Evolutionary conservation across 2,329 filamentous ascomycete genomes (phyloP).

Genomic region (Fusarium papillatum): DNA sequence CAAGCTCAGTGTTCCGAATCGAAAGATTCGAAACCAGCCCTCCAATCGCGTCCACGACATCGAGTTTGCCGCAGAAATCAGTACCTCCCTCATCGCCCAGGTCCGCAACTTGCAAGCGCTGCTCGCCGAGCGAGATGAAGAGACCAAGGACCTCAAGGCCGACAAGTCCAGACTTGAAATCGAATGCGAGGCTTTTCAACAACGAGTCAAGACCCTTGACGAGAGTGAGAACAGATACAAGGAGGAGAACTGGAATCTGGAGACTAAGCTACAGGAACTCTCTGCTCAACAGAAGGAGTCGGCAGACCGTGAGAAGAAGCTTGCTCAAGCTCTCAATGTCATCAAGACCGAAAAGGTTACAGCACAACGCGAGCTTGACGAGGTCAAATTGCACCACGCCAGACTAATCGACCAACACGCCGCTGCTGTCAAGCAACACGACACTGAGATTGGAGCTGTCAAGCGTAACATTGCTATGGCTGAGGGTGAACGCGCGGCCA

Average conservation of each 20-base stretch:
- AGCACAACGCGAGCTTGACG: slow-evolving; percentile 89
- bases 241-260: slow-evolving; percentile 98
- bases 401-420: slow-evolving; percentile 87
- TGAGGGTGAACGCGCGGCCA: slow-evolving; percentile 81
- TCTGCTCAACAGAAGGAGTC: slow-evolving; percentile 81
- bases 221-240: slow-evolving; percentile 98
- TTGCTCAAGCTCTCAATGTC: slow-evolving; percentile 79
- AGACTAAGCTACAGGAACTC: slow-evolving; percentile 91
- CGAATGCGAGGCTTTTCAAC: slow-evolving; percentile 83
- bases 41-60: slow-evolving; percentile 93
- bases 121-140: slow-evolving; percentile 89
- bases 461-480: slow-evolving; percentile 84
- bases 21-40: slow-evolving; percentile 92
- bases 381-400: slow-evolving; percentile 84
- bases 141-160: slow-evolving; percentile 79
- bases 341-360: slow-evolving; percentile 81
- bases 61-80: slow-evolving; percentile 98
- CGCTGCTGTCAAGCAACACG: slow-evolving; percentile 83
- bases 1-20: slow-evolving; percentile 88
- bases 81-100: slow-evolving; percentile 93
- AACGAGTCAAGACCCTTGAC: slow-evolving; percentile 85
- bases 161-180: slow-evolving; percentile 87
- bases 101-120: slow-evolving; percentile 90
- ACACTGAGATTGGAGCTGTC: slow-evolving; percentile 87
- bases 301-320: slow-evolving; percentile 85